Evolutionary conservation across 139 green algal genomes (phyloP).

Genomic region (Chlamydomonas eustigma): DNA sequence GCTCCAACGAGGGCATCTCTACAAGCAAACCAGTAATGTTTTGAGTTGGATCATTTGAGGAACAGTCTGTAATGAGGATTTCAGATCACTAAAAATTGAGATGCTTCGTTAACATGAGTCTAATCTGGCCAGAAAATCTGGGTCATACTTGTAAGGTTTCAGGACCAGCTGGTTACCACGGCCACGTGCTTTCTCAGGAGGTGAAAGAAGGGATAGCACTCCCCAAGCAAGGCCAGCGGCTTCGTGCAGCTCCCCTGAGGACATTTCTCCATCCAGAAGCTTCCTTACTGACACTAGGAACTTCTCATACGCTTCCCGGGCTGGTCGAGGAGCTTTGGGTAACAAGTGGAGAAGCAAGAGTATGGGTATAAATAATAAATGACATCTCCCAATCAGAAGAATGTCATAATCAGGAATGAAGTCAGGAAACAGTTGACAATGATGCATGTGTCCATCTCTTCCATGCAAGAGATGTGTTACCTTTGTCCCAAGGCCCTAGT

Average conservation of each 20-base stretch:
- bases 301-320: slow-evolving; percentile 51
- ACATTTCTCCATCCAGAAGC: slow-evolving; percentile 44
- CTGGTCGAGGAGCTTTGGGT: slow-evolving; percentile 11
- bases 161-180: slow-evolving; percentile 18
- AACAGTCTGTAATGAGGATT: too few relatives aligned
- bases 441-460: too few relatives aligned
- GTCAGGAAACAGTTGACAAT: too few relatives aligned
- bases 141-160: slow-evolving; percentile 24
- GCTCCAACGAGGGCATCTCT: slow-evolving; percentile 28
- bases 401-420: too few relatives aligned
- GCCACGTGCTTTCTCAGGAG: slow-evolving; percentile 23
- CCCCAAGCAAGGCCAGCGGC: slow-evolving; percentile 33
- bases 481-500: slow-evolving; percentile 11
- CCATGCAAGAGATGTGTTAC: too few relatives aligned
- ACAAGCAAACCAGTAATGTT: not conserved
- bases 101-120: too few relatives aligned
- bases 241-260: slow-evolving; percentile 44
- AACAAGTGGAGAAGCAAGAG: slow-evolving; percentile 23
- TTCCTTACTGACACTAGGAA: slow-evolving; percentile 37
- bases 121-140: too few relatives aligned
- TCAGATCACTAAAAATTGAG: too few relatives aligned
- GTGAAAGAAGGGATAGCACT: not conserved
- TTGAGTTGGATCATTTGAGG: too few relatives aligned
- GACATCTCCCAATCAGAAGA: too few relatives aligned
- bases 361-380: not conserved